Percentiles rank a stretch among this genome's conserved stretches.
Evolutionary conservation across 208 protist genomes (phyloP).

Genomic region (Crithidia mellificae): DNA sequence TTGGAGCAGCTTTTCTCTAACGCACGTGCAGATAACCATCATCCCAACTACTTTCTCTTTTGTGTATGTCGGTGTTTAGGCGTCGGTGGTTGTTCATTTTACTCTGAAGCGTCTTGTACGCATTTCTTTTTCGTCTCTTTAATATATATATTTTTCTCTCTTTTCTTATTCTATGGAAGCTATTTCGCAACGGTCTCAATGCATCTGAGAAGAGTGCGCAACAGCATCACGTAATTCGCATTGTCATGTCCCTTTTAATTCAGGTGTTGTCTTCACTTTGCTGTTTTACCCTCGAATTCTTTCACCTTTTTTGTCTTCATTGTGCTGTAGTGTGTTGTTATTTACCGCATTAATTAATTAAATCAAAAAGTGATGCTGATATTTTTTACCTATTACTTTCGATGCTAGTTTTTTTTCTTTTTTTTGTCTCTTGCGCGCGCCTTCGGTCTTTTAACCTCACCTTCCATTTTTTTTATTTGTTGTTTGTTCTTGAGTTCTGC

Average conservation of each 20-base stretch:
- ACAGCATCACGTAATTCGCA: neutral
- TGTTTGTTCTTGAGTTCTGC: neutral
- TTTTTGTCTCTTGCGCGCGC: neutral
- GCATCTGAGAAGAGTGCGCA: neutral
- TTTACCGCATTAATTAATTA: neutral
- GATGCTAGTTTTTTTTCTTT: neutral
- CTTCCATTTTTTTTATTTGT: neutral
- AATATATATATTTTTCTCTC: too few species aligned
- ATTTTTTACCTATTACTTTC: too few species aligned
- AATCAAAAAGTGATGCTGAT: neutral
- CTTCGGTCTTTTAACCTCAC: neutral
- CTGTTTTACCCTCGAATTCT: too few species aligned
- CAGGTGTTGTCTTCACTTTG: neutral
- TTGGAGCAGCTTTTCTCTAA: too few species aligned
- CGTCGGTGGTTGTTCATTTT: too few species aligned
- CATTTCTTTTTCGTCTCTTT: too few species aligned
- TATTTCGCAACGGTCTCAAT: too few species aligned
- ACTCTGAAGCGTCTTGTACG: too few species aligned
- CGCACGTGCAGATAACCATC: too few species aligned
- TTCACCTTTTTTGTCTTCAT: neutral
- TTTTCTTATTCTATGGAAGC: too few species aligned
- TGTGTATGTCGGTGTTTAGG: too few species aligned
- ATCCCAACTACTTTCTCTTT: too few species aligned
- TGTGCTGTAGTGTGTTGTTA: neutral
- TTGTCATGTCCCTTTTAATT: neutral